phyloP scores from a whole-genome alignment of 148 eudicot species.

The Bassia scoparia region DNA sequence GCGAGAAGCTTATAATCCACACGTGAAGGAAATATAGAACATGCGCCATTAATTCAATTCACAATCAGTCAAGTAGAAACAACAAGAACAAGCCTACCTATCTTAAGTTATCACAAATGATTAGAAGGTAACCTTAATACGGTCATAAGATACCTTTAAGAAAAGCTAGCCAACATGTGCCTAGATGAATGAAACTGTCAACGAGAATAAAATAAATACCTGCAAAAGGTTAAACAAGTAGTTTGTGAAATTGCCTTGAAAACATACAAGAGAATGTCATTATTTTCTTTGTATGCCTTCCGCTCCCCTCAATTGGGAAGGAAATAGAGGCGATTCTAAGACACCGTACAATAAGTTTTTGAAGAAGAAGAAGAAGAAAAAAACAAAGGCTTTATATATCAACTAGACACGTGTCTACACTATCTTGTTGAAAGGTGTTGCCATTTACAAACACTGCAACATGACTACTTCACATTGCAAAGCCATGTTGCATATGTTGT shows the following conservation, averaged over 20 bases:
- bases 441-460: too few relatives aligned
- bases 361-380: background rate
- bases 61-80: conserved; percentile 3
- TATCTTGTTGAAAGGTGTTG: too few relatives aligned
- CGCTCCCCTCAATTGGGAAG: background rate
- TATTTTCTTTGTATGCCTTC: background rate
- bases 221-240: conserved; percentile 29
- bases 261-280: background rate
- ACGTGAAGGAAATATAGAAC: background rate
- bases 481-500: too few relatives aligned
- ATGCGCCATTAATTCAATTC: too few relatives aligned
- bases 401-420: background rate
- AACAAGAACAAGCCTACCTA: background rate
- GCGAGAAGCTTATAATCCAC: background rate
- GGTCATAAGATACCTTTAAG: conserved; percentile 55
- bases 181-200: conserved; percentile 53
- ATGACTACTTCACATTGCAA: too few relatives aligned
- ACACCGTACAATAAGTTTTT: background rate
- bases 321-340: background rate
- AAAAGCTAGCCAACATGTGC: conserved; percentile 45
- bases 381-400: background rate
- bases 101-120: background rate
- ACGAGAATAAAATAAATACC: conserved; percentile 83
- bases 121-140: background rate
- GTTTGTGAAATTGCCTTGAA: conserved; percentile 1